These are phyloP conservation scores for Rhodotorula sphaerocarpa DNA, from an alignment of 768 basidiomycete genomes.

Conservation along the genomic window DNA sequence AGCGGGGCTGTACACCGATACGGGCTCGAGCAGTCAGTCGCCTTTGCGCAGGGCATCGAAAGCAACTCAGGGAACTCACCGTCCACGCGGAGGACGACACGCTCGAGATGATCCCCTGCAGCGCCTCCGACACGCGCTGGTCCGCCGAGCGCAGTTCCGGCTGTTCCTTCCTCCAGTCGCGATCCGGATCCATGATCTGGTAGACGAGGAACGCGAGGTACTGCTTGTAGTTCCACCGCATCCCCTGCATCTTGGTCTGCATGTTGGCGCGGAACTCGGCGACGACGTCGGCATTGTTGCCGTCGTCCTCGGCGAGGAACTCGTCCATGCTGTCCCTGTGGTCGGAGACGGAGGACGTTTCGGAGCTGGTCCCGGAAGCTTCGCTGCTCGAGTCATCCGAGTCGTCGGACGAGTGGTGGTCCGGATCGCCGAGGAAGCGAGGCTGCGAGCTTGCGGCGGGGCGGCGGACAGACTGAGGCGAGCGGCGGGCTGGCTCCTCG, in stretches of 20 bases:
- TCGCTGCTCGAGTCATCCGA: background rate
- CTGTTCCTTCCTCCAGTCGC: slow-evolving; percentile 12
- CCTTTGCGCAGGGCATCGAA: background rate
- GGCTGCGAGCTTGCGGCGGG: background rate
- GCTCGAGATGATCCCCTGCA: background rate
- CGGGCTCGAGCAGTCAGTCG: background rate
- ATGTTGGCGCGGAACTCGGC: slow-evolving; percentile 1
- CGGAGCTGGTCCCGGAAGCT: background rate
- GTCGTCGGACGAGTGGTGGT: background rate
- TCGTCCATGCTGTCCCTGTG: background rate
- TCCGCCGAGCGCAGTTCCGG: slow-evolving; percentile 1
- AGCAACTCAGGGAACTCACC: background rate
- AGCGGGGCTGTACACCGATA: slow-evolving; percentile 3
- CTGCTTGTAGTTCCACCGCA: slow-evolving; percentile 11
- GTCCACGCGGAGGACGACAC: slow-evolving; percentile 11
- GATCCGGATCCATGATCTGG: slow-evolving; percentile 12
- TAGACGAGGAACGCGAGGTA: slow-evolving; percentile 23
- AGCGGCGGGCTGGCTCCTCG: background rate
- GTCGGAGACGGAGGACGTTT: background rate
- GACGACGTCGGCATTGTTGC: background rate
- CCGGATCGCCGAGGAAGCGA: background rate
- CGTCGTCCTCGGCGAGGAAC: slow-evolving; percentile 2
- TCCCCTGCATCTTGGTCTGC: background rate
- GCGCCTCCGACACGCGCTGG: background rate
- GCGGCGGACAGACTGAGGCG: background rate